Base-by-base conservation (phyloP, 371 early-diverging fungal genomes). In the Saksenaea oblongispora region DNA sequence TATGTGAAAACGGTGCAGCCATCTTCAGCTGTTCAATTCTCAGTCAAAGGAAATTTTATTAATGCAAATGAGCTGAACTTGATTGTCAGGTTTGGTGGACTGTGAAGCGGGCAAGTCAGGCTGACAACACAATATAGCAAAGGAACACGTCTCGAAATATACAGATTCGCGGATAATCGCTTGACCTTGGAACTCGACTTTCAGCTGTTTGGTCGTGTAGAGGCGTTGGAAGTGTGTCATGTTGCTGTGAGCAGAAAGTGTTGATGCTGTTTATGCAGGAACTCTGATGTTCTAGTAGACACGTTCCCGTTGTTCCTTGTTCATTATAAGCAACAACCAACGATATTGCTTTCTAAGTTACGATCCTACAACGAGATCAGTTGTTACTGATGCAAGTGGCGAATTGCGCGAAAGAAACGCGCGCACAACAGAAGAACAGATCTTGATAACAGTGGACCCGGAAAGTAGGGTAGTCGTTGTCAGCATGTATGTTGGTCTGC, bases 181-280 rank as follows among this genome's bases (percentile, higher is more conserved):
- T 70, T 92, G 42, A 75, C 76, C 35, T 69, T 76, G 10, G 72
- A 84, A 24, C 69, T 79, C 55, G 87, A 87, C 57, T 82, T 85
- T 61, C 73, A 79, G 0, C 58, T 91, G 2, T 84, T 86, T 74
- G 90, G 89, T n/a, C 80, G 86, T 18, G 83, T 93, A 28, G 75
- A 81, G 2, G 67, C 75, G 1, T 39, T 93, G 60, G 66, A 80
- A 59, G 59, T 79, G 5, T 85, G 74, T 64, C 68, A 80, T 11
- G 73, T 82, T n/a, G 62, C 65, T 54, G 89, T 86, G 75, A 56
- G 54, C n/a, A 27, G 9, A 26, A 8, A 35, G 5, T 35, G 7
- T 22, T 17, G 27, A 54, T 34, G 15, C n/a, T 58, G 14, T 22
- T 34, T 34, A 28, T 9, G 55, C 26, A 51, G 56, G 34, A 34